phyloP scores from a whole-genome alignment of 768 basidiomycete species.

The Phylloporus arenicola region DNA sequence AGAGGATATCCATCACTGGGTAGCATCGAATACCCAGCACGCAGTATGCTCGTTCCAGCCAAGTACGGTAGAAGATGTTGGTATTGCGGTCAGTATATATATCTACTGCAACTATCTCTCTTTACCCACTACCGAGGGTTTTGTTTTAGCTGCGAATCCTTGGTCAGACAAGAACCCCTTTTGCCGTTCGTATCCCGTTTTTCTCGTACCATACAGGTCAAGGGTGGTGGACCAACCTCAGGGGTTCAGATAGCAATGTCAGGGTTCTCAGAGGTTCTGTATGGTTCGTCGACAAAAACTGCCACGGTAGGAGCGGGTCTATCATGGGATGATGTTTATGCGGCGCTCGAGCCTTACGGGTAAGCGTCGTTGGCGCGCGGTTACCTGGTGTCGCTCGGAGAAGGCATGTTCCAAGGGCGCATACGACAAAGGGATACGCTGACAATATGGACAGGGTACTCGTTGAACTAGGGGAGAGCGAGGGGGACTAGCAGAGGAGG shows the following conservation, averaged over 20 bases:
- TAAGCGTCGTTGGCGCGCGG: slow-evolving; percentile 50
- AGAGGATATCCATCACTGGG: too few species aligned
- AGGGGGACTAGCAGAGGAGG: too few species aligned
- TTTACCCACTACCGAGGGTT: neutral
- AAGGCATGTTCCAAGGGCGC: slow-evolving; percentile 32
- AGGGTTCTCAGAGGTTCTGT: slow-evolving; percentile 42
- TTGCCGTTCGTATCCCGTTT: slow-evolving; percentile 1
- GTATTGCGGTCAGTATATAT: slow-evolving; percentile 35
- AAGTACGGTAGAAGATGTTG: too few species aligned
- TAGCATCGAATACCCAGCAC: too few species aligned
- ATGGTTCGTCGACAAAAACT: slow-evolving; percentile 34
- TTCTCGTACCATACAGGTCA: slow-evolving; percentile 35
- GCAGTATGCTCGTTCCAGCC: too few species aligned
- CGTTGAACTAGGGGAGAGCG: too few species aligned
- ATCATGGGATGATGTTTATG: too few species aligned
- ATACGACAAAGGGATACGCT: slow-evolving; percentile 12
- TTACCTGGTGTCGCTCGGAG: slow-evolving; percentile 51
- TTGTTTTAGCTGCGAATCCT: too few species aligned
- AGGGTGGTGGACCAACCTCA: slow-evolving; percentile 59
- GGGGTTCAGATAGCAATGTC: too few species aligned
- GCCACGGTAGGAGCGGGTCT: slow-evolving; percentile 36
- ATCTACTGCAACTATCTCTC: too few species aligned
- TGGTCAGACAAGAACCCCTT: too few species aligned
- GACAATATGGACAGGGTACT: too few species aligned
- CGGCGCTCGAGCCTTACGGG: slow-evolving; percentile 38